Evolutionary conservation across 1,139 yeast species (phyloP).

Genomic region (Yamadazyma jaroonii): DNA sequence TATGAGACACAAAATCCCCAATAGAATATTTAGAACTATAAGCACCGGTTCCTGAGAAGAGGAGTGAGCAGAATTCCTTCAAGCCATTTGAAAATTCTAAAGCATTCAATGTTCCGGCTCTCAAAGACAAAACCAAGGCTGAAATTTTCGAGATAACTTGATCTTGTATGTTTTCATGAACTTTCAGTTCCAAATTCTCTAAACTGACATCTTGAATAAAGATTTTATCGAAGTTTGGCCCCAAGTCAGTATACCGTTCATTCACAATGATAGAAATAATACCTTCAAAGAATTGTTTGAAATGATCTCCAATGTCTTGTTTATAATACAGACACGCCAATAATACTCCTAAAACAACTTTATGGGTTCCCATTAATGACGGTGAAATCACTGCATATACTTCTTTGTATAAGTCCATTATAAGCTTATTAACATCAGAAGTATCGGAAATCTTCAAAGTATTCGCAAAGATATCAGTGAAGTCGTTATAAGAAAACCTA

Average conservation of each 20-base stretch:
- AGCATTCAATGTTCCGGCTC: conserved; percentile 2
- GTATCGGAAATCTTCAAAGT: conserved; percentile 28
- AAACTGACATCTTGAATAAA: conserved; percentile 8
- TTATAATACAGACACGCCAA: conserved; percentile 29
- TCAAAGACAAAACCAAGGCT: conserved; percentile 12
- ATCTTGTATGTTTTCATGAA: conserved; percentile 17
- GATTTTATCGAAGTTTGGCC: conserved; percentile 1
- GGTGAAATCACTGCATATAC: conserved; percentile 45
- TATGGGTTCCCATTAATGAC: conserved; percentile 51
- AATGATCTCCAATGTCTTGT: conserved; percentile 25
- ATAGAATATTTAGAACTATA: conserved; percentile 19
- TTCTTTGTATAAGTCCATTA: conserved; percentile 40
- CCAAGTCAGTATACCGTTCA: neutral
- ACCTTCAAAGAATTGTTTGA: conserved; percentile 13
- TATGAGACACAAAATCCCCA: conserved; percentile 1
- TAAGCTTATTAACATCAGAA: conserved; percentile 23
- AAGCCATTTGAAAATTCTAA: conserved; percentile 18
- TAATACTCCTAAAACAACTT: conserved; percentile 41
- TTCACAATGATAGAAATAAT: conserved; percentile 4
- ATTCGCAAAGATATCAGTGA: conserved; percentile 36
- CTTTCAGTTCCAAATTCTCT: conserved; percentile 1
- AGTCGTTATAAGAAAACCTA: conserved; percentile 52
- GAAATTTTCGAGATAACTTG: conserved; percentile 16
- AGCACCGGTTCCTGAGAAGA: conserved; percentile 23
- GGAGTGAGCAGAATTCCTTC: conserved; percentile 15